These are phyloP conservation scores for Trametes elegans DNA, from an alignment of 768 basidiomycete species.

Conservation along the genomic window DNA sequence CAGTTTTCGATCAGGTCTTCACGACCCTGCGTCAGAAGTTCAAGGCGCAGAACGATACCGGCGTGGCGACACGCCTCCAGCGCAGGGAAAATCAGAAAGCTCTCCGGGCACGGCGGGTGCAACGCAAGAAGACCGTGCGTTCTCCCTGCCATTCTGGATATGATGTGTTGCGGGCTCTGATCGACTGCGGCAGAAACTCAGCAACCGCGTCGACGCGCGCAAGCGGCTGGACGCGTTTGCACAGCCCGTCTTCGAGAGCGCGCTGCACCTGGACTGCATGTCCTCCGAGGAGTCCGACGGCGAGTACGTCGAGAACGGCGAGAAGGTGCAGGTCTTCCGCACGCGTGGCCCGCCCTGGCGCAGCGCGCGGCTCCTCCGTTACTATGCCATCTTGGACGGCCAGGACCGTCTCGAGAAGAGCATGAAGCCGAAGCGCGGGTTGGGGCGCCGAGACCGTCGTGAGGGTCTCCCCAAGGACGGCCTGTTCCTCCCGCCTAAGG, in stretches of 20 bases:
- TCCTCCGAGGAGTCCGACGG: constrained; percentile 75
- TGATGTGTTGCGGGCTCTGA: background rate
- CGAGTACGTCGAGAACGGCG: constrained; percentile 38
- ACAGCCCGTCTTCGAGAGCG: constrained; percentile 66
- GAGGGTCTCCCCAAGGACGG: constrained; percentile 57
- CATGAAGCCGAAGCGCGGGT: constrained; percentile 52
- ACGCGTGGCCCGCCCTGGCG: constrained; percentile 67
- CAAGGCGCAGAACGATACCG: constrained; percentile 53
- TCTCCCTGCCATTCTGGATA: background rate
- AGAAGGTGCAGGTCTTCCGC: constrained; percentile 40
- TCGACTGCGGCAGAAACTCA: constrained; percentile 54
- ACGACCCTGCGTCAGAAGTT: constrained; percentile 68
- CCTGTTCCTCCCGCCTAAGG: constrained; percentile 57
- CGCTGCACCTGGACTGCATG: constrained; percentile 74
- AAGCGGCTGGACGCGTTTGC: constrained; percentile 51
- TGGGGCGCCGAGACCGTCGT: constrained; percentile 53
- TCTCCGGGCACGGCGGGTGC: constrained; percentile 55
- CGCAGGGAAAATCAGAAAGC: constrained; percentile 62
- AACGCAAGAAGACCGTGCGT: constrained; percentile 64
- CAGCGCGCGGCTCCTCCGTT: constrained; percentile 58
- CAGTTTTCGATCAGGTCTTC: constrained; percentile 69
- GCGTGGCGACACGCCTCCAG: constrained; percentile 42
- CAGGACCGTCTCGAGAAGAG: constrained; percentile 46
- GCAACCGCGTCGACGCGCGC: constrained; percentile 59
- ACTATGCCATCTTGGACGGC: constrained; percentile 61